phyloP scores from a whole-genome alignment of 2,329 filamentous ascomycete species.

The Pseudogymnoascus sp. region DNA sequence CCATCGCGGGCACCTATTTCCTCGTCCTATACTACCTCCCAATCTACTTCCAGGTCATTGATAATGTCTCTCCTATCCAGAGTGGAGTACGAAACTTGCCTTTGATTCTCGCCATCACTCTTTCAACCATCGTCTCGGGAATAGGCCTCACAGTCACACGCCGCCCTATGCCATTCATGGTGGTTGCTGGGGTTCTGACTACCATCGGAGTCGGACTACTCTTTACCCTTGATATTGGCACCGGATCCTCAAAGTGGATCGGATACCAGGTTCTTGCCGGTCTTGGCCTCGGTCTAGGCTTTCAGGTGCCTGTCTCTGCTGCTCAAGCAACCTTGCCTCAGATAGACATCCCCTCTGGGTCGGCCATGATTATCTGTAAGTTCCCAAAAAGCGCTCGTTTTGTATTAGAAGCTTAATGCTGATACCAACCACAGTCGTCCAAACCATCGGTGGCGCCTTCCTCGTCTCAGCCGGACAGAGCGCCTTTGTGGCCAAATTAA shows the following conservation, averaged over 20 bases:
- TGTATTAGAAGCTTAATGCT: background rate
- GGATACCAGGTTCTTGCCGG: constrained; percentile 46
- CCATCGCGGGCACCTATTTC: constrained; percentile 39
- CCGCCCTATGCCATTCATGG: constrained; percentile 38
- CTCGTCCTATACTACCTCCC: constrained; percentile 42
- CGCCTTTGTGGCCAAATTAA: constrained; percentile 32
- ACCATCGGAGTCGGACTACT: constrained; percentile 38
- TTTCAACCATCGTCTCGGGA: constrained; percentile 36
- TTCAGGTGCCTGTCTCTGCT: constrained; percentile 45
- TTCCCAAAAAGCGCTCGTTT: background rate
- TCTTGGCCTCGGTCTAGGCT: constrained; percentile 37
- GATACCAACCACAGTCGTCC: constrained; percentile 38
- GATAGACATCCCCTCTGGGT: constrained; percentile 47
- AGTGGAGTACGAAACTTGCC: constrained; percentile 37
- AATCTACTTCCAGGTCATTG: constrained; percentile 45
- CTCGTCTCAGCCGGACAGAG: constrained; percentile 52
- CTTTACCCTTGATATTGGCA: constrained; percentile 34
- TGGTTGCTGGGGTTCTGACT: constrained; percentile 38
- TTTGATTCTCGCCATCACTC: constrained; percentile 36
- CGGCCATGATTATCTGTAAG: constrained; percentile 42
- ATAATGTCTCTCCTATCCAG: constrained; percentile 31
- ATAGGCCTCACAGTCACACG: constrained; percentile 34
- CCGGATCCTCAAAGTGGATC: constrained; percentile 42
- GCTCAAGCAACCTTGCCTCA: constrained; percentile 43
- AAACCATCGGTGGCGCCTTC: constrained; percentile 52